phyloP scores from a whole-genome alignment of 1,284 basidiomycete species.

The Coriolopsis trogii region DNA sequence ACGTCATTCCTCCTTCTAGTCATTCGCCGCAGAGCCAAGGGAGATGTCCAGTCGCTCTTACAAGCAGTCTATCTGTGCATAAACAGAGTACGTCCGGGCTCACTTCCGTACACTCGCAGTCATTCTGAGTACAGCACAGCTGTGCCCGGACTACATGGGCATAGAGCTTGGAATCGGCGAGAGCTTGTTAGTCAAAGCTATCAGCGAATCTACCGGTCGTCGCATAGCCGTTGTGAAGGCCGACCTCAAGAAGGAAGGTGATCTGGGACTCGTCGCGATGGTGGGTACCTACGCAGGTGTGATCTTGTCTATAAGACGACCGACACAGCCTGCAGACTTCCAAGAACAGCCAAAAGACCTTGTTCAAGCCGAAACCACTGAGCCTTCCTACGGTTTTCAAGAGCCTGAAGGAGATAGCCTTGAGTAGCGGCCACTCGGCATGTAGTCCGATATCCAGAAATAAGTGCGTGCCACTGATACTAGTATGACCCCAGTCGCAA shows the following conservation, averaged over 20 bases:
- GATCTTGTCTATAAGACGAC: not conserved
- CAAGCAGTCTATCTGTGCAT: constrained; percentile 96
- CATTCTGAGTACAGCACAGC: constrained; percentile 42
- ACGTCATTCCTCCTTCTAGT: constrained; percentile 91
- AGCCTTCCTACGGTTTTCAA: constrained; percentile 90
- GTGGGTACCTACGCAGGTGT: constrained; percentile 41
- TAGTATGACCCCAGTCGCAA: constrained; percentile 66
- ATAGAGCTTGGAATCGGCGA: constrained; percentile 98
- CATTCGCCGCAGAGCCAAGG: constrained; percentile 79
- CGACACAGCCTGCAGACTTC: constrained; percentile 65
- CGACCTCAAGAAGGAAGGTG: constrained; percentile 93
- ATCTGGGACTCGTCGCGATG: constrained; percentile 95
- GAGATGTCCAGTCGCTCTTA: constrained; percentile 73
- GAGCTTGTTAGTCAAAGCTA: constrained; percentile 92
- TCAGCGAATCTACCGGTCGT: constrained; percentile 92
- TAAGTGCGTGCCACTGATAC: not conserved
- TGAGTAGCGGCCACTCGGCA: constrained; percentile 83
- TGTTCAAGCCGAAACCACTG: constrained; percentile 93
- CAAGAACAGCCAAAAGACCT: constrained; percentile 90
- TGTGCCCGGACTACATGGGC: constrained; percentile 96
- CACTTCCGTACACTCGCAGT: not conserved
- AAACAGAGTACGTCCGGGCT: constrained; percentile 72
- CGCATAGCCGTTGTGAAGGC: constrained; percentile 84
- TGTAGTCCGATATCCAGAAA: constrained; percentile 17
- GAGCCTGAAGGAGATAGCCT: constrained; percentile 85